Conservation (phyloP, 2,329 filamentous ascomycete genomes). For the Cylindrodendrum hubeiense region DNA sequence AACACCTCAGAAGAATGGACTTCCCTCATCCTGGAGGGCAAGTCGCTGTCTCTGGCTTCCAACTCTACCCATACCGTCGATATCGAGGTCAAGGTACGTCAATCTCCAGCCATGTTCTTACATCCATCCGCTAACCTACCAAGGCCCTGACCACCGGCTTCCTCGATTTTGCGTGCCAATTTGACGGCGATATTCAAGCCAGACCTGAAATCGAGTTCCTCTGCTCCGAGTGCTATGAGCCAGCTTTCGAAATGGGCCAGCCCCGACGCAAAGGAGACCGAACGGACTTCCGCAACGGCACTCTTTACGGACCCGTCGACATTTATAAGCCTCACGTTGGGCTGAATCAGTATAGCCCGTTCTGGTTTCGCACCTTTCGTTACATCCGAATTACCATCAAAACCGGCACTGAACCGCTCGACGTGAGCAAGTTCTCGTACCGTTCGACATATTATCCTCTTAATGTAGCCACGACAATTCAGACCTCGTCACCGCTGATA, state of each 20-base stretch:
- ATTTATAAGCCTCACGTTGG: neutral
- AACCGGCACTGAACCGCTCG: neutral
- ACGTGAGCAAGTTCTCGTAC: slow-evolving; percentile 10
- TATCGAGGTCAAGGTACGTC: slow-evolving; percentile 18
- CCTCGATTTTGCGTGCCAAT: slow-evolving; percentile 12
- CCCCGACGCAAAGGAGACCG: slow-evolving; percentile 14
- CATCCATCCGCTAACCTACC: neutral
- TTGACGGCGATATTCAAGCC: neutral
- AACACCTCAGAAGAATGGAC: slow-evolving; percentile 5
- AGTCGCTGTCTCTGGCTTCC: neutral
- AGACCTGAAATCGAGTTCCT: slow-evolving; percentile 3
- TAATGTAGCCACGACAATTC: neutral
- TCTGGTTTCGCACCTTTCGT: slow-evolving; percentile 22
- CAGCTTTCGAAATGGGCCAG: slow-evolving; percentile 8
- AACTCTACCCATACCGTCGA: slow-evolving; percentile 8
- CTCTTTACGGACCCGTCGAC: slow-evolving; percentile 11
- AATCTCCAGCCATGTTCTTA: neutral
- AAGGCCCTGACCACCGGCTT: slow-evolving; percentile 14
- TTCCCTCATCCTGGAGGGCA: neutral
- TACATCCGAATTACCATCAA: slow-evolving; percentile 10
- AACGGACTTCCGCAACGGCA: slow-evolving; percentile 8
- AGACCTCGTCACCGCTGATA: slow-evolving; percentile 7
- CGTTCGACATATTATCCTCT: slow-evolving; percentile 20
- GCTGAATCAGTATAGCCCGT: slow-evolving; percentile 18
- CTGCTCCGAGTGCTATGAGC: slow-evolving; percentile 18